These are phyloP conservation scores for Echium plantagineum DNA, from an alignment of 257 asterid genomes.

Conservation along the genomic window DNA sequence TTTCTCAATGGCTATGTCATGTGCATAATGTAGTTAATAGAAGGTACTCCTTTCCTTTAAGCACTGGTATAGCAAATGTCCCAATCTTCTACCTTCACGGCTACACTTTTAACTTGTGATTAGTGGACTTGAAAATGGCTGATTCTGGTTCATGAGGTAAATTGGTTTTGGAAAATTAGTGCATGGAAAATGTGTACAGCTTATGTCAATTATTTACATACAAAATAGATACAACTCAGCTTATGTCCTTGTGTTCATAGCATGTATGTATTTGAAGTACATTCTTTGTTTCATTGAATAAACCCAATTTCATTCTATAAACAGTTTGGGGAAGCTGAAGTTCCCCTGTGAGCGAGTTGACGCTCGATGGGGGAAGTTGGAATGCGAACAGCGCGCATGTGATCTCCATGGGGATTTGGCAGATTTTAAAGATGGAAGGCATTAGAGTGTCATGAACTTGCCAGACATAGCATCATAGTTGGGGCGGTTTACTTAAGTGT, in stretches of 20 bases:
- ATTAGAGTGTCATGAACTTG: constrained; percentile 10
- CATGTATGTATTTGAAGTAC: background rate
- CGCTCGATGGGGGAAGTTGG: constrained; percentile 97
- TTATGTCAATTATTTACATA: too few species aligned
- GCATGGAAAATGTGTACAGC: too few species aligned
- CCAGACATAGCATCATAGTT: background rate
- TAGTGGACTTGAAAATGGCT: too few species aligned
- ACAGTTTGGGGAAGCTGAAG: constrained; percentile 58
- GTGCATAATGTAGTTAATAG: constrained; percentile 85
- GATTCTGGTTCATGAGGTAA: too few species aligned
- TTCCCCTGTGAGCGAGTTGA: constrained; percentile 85
- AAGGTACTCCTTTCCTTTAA: constrained; percentile 38
- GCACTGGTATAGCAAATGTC: background rate
- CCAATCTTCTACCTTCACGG: background rate
- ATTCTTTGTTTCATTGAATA: background rate
- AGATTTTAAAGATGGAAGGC: constrained; percentile 21
- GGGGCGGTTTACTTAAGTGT: background rate
- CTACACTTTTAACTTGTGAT: background rate
- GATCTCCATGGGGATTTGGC: constrained; percentile 56
- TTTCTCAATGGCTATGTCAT: constrained; percentile 80
- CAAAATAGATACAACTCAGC: too few species aligned
- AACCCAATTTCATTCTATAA: constrained; percentile 6
- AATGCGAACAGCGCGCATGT: constrained; percentile 76
- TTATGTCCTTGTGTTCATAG: background rate
- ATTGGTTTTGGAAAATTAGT: background rate